Evolutionary conservation across 2,329 filamentous ascomycete genomes (phyloP), one percentile per base, ranked within the genome.

Genomic region (Scedosporium minutisporum): DNA sequence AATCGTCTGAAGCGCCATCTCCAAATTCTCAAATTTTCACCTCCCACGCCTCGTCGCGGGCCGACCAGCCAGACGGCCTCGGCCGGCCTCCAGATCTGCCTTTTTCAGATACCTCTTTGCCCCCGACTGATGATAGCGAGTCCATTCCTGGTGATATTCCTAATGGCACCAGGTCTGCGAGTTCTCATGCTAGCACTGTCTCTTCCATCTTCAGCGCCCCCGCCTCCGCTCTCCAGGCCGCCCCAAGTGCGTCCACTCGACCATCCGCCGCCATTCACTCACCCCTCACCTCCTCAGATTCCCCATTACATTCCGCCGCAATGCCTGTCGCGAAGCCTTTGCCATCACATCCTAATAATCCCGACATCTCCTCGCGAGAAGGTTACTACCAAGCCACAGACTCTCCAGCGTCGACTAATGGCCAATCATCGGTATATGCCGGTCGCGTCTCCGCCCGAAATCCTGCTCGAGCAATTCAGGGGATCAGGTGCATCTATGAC

Each of bases 151-250:
- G 84, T 73, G 88, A 92, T 69, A 82, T 87, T 61, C 81, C 88
- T 70, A 88, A 87, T 73, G 87, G 85, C 65, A 82, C 87, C 68
- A 87, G 85, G 69, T 92, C 89, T 60, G 84, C 87, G 63, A 90
- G 86, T 75, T 91, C 89, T 63, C 81, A 87, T 70, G 80, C 83
- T 63, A 91, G 87, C 76, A 84, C 86, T 62, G 82, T 82, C 60
- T 91, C 88, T 55, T 91, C 90, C 62, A 80, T 88, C 67, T 89
- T 90, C 75, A 90, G 86, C 74, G 72, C 71, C 66, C 71, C 77
- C 65, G 72, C 71, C 65, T 71, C 77, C 65, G 72, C 77, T 64
- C 74, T 72, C 66, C 74, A 77, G 65, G 71, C 72, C 70, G 74
- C 74, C 67, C 68, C 77, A 66, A 74, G 75, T 67, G 68, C 73